phyloP scores from a whole-genome alignment of 2,329 filamentous ascomycete genomes.

The Pseudocercospora musae region DNA sequence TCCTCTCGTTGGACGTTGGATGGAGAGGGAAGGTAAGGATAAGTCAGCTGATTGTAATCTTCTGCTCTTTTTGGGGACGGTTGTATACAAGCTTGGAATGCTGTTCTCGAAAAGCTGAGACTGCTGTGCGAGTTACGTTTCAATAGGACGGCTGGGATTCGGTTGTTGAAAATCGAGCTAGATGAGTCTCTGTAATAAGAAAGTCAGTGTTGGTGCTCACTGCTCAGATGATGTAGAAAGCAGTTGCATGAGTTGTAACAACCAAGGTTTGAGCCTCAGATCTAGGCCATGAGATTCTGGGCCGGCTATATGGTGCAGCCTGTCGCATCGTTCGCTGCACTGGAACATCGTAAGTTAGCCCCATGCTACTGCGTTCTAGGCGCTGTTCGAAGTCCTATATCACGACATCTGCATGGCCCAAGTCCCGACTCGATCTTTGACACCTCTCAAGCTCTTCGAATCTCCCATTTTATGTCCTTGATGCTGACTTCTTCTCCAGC shows the following conservation, averaged over 20 bases:
- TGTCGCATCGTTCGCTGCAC: neutral
- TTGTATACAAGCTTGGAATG: no score
- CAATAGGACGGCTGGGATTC: no score
- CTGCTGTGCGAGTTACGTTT: no score
- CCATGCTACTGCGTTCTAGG: no score
- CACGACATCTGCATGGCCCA: neutral
- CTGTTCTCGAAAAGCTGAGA: no score
- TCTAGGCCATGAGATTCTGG: neutral
- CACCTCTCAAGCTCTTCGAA: constrained; percentile 56
- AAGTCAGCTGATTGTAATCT: no score
- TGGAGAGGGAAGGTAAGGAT: neutral
- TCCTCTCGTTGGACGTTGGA: neutral
- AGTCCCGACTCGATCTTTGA: neutral
- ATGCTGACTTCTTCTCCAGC: constrained; percentile 87
- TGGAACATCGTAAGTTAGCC: no score
- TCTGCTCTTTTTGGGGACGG: no score
- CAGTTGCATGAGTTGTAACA: neutral
- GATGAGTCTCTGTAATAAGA: no score
- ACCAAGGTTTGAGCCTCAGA: neutral
- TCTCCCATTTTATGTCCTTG: constrained; percentile 83
- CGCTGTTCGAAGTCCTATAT: no score
- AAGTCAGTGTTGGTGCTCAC: no score
- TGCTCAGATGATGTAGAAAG: neutral
- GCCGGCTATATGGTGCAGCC: neutral
- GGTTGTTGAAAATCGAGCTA: no score